These are phyloP conservation scores for Xerocomus potaroensis DNA, from an alignment of 768 basidiomycete genomes.

Conservation along the genomic window DNA sequence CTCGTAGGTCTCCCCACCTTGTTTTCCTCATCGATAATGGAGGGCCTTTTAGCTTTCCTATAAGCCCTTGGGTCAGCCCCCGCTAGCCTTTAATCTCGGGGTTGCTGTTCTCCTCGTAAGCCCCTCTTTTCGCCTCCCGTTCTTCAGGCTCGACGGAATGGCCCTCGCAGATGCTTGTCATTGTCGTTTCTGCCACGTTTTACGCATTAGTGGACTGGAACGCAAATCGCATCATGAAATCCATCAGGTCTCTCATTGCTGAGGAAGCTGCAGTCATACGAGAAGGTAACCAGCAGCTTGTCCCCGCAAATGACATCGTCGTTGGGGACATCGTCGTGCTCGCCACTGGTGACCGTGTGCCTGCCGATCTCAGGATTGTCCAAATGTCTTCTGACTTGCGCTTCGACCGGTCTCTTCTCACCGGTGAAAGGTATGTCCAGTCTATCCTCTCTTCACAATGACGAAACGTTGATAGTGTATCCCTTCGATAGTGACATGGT, in stretches of 20 bases:
- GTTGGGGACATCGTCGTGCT: conserved; percentile 55
- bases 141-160: not conserved
- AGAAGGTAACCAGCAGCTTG: conserved; percentile 43
- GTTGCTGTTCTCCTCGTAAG: conserved; percentile 48
- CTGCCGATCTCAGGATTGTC: conserved; percentile 56
- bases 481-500: conserved; percentile 34
- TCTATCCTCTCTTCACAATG: not conserved
- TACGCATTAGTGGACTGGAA: conserved; percentile 51
- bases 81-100: conserved; percentile 43
- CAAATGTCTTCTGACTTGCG: conserved; percentile 48
- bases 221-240: conserved; percentile 48
- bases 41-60: conserved; percentile 43
- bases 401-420: conserved; percentile 52
- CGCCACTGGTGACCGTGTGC: conserved; percentile 52
- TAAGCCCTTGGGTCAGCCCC: conserved; percentile 45
- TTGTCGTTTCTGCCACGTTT: conserved; percentile 39
- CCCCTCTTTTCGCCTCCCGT: conserved; percentile 11
- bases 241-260: conserved; percentile 56
- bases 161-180: conserved; percentile 37
- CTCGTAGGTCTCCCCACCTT: conserved; percentile 28
- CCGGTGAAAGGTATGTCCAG: conserved; percentile 39
- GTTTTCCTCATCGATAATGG: conserved; percentile 2
- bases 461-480: not conserved
- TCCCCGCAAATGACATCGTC: conserved; percentile 52
- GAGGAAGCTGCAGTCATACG: conserved; percentile 54